These are phyloP conservation scores for Datisca glomerata DNA, from an alignment of 306 rosid species.

Conservation along the genomic window DNA sequence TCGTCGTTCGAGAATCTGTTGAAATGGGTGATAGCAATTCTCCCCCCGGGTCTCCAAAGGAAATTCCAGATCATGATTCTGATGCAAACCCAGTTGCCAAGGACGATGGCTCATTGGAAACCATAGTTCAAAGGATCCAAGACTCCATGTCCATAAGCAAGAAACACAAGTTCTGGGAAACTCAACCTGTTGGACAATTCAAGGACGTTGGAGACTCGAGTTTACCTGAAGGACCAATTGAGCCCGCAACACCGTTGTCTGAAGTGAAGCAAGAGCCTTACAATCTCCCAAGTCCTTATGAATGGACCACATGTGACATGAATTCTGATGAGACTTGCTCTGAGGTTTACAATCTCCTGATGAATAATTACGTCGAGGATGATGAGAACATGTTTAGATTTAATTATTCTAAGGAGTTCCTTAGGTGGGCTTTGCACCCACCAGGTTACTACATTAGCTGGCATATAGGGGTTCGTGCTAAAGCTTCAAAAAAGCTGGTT, in stretches of 20 bases:
- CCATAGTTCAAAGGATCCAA: conserved; percentile 43
- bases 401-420: conserved; percentile 82
- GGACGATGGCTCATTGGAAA: conserved; percentile 39
- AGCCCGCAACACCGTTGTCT: conserved; percentile 56
- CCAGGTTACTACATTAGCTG: conserved; percentile 76
- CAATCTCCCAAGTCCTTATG: conserved; percentile 76
- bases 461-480: conserved; percentile 95
- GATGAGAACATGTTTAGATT: conserved; percentile 93
- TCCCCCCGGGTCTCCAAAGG: conserved; percentile 29
- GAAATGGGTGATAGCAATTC: conserved; percentile 36
- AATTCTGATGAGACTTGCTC: conserved; percentile 46
- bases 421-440: conserved; percentile 89
- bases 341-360: conserved; percentile 71
- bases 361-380: conserved; percentile 86
- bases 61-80: conserved; percentile 23
- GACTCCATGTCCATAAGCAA: conserved; percentile 62
- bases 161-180: conserved; percentile 85
- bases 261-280: conserved; percentile 89
- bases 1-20: conserved; percentile 1
- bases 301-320: conserved; percentile 88
- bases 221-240: conserved; percentile 77
- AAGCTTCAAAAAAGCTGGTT: conserved; percentile 76
- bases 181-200: conserved; percentile 95
- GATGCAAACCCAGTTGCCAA: conserved; percentile 17
- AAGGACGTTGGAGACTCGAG: conserved; percentile 59